Conservation (phyloP, 306 rosid genomes). For the Canavalia ensiformis region DNA sequence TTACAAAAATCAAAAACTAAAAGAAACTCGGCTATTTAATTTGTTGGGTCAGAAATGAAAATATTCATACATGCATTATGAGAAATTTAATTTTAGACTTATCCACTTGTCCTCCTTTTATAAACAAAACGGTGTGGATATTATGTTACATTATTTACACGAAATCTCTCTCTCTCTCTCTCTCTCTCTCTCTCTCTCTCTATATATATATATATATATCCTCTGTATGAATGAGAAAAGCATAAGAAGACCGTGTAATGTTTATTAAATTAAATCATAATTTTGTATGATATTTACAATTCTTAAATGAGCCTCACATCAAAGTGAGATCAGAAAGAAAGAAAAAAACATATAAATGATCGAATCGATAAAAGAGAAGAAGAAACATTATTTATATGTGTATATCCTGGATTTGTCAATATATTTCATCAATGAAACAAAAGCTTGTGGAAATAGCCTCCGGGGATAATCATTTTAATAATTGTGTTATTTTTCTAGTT, state of each 20-base stretch:
- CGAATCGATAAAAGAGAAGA: constrained; percentile 17
- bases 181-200: no score
- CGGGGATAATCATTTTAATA: constrained; percentile 34
- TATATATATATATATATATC: no score
- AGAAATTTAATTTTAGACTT: not conserved
- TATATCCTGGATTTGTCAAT: constrained; percentile 14
- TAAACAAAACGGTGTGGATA: not conserved
- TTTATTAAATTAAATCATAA: not conserved
- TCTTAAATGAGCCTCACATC: constrained; percentile 10
- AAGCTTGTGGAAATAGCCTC: constrained; percentile 38
- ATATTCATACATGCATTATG: not conserved
- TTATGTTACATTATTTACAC: not conserved
- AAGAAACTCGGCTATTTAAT: no score
- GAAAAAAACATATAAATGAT: not conserved
- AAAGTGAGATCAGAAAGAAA: constrained; percentile 11
- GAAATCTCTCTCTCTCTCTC: no score
- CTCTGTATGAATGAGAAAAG: constrained; percentile 4
- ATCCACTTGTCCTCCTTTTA: not conserved
- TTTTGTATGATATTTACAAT: not conserved
- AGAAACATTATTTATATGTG: constrained; percentile 1
- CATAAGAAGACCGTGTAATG: not conserved
- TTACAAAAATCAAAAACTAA: no score
- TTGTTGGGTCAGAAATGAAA: not conserved
- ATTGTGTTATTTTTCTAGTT: constrained; percentile 40
- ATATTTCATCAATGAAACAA: constrained; percentile 26